Conservation (phyloP, 768 basidiomycete genomes). For the Xerocomus brunneocitrinus region DNA sequence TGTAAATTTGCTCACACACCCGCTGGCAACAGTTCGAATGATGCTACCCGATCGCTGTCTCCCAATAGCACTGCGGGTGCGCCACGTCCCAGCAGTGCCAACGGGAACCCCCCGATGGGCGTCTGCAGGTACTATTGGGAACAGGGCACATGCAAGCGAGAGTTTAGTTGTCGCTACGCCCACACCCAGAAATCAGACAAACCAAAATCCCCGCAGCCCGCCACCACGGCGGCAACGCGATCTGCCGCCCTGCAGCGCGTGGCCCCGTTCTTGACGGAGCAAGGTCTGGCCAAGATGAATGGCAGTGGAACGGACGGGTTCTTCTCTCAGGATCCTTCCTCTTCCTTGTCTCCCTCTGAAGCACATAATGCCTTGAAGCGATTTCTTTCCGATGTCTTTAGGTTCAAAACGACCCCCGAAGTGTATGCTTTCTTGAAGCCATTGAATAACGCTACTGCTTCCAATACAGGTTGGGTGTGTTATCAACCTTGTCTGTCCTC, state of each 20-base stretch:
- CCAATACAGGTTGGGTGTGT: conserved; percentile 41
- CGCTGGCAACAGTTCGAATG: conserved; percentile 10
- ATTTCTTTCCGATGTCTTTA: conserved; percentile 41
- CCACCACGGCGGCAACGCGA: background rate
- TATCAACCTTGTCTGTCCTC: background rate
- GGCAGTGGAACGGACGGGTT: conserved; percentile 42
- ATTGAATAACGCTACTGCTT: conserved; percentile 36
- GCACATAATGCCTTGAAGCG: conserved; percentile 42
- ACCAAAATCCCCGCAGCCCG: conserved; percentile 1
- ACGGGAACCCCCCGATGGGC: conserved; percentile 26
- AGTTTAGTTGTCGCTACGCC: conserved; percentile 41
- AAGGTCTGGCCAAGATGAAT: conserved; percentile 41
- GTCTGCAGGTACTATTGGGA: conserved; percentile 47
- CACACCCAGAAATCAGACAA: conserved; percentile 29
- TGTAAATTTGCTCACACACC: conserved; percentile 32
- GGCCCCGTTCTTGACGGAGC: conserved; percentile 42
- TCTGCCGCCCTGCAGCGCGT: conserved; percentile 24
- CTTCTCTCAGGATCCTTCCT: conserved; percentile 31
- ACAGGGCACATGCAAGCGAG: conserved; percentile 41
- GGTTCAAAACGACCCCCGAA: conserved; percentile 38
- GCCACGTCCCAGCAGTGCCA: conserved; percentile 3
- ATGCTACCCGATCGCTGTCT: no score
- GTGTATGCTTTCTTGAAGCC: conserved; percentile 42
- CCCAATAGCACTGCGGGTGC: no score
- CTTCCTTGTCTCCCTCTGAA: conserved; percentile 40